These are phyloP conservation scores for Candida sanyaensis DNA, from an alignment of 1,139 yeast genomes.

Conservation along the genomic window DNA sequence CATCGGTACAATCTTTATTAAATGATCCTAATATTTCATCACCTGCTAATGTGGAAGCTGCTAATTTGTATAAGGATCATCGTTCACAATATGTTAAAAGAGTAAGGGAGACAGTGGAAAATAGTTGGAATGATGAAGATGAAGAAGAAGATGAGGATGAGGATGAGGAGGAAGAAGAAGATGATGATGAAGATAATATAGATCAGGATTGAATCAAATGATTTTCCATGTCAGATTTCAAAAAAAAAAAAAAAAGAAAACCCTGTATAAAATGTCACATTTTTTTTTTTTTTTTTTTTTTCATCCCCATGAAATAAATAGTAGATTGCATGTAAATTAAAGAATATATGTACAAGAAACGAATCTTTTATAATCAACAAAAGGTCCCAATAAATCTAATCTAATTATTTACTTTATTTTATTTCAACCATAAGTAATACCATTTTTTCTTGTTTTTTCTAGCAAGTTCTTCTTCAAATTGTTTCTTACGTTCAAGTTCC, in stretches of 20 bases:
- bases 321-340: neutral
- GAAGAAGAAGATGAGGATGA: slow-evolving; percentile 68
- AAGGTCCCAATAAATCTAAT: neutral
- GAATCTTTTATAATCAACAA: neutral
- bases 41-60: slow-evolving; percentile 98
- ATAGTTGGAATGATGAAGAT: slow-evolving; percentile 73
- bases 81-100: slow-evolving; percentile 88
- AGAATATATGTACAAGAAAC: neutral
- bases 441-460: slow-evolving; percentile 6
- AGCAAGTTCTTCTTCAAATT: slow-evolving; percentile 9
- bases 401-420: neutral
- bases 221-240: neutral
- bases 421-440: slow-evolving; percentile 13
- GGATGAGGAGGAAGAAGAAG: slow-evolving; percentile 47
- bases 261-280: neutral
- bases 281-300: neutral
- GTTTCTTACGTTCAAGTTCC: slow-evolving; percentile 13
- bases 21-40: slow-evolving; percentile 96
- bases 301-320: neutral
- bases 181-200: slow-evolving; percentile 3
- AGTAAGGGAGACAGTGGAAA: slow-evolving; percentile 92
- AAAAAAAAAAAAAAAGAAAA: too few relatives aligned
- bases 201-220: neutral
- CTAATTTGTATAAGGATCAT: slow-evolving; percentile 92
- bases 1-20: slow-evolving; percentile 81